phyloP scores from a whole-genome alignment of 345 rosid genomes.

The Schrenkiella parvula region DNA sequence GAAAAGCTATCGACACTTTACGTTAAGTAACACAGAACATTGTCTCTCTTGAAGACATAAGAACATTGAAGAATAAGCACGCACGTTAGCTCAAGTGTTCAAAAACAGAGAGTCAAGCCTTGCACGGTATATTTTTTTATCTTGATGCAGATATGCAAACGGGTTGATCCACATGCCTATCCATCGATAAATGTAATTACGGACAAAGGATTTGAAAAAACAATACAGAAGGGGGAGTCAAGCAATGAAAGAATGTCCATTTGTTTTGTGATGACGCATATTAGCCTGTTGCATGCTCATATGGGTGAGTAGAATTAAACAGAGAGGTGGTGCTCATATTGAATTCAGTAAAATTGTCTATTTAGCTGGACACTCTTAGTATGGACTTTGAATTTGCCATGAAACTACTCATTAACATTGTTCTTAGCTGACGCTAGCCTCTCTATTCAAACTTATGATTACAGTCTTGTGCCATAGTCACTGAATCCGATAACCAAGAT shows the following conservation, averaged over 20 bases:
- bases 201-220: neutral
- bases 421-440: neutral
- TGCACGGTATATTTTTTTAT: neutral
- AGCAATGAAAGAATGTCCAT: neutral
- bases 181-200: neutral
- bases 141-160: neutral
- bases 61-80: neutral
- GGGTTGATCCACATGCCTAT: neutral
- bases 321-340: neutral
- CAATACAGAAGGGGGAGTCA: neutral
- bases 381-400: neutral
- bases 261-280: neutral
- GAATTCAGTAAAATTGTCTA: neutral
- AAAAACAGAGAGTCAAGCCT: neutral
- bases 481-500: neutral
- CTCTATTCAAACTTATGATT: neutral
- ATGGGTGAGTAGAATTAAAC: neutral
- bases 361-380: neutral
- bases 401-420: conserved; percentile 1
- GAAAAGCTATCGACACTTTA: neutral
- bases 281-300: neutral
- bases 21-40: neutral
- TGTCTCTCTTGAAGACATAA: neutral
- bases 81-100: neutral
- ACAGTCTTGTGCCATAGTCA: neutral